Percentiles rank a stretch among this genome's conserved stretches.
Evolutionary conservation across 495 filamentous ascomycete species (phyloP).

Genomic region (Monascus purpureus): DNA sequence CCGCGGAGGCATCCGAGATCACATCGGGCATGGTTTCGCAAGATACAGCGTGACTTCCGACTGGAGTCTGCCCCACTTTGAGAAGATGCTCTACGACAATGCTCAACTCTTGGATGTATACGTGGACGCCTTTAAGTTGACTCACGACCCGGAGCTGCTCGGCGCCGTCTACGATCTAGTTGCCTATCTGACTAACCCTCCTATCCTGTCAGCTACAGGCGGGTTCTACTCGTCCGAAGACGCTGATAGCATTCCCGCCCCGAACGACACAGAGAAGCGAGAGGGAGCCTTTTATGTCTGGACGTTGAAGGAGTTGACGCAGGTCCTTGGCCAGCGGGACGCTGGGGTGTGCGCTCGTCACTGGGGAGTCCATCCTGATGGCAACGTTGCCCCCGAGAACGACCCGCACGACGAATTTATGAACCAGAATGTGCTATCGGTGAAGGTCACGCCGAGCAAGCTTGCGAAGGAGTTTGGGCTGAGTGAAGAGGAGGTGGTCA

Average conservation of each 20-base stretch:
- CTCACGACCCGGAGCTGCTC: constrained; percentile 54
- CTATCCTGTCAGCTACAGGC: constrained; percentile 50
- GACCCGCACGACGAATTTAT: constrained; percentile 92
- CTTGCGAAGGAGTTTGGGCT: constrained; percentile 71
- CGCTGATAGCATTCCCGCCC: constrained; percentile 70
- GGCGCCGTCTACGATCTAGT: constrained; percentile 72
- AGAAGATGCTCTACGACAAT: constrained; percentile 98
- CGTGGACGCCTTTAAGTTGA: constrained; percentile 72
- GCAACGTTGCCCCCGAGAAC: constrained; percentile 72
- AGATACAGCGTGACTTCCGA: constrained; percentile 81
- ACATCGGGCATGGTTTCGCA: constrained; percentile 83
- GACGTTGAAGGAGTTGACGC: constrained; percentile 77
- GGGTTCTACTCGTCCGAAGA: constrained; percentile 87
- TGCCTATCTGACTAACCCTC: constrained; percentile 58
- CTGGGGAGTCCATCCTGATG: constrained; percentile 75
- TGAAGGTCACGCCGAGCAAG: constrained; percentile 45
- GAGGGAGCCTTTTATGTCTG: constrained; percentile 95
- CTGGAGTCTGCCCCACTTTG: constrained; percentile 91
- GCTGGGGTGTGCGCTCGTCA: constrained; percentile 66
- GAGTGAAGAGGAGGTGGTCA: constrained; percentile 53
- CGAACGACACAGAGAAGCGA: constrained; percentile 67
- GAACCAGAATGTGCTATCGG: constrained; percentile 51
- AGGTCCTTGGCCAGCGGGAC: constrained; percentile 56
- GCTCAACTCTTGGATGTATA: constrained; percentile 77
- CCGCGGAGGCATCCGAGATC: constrained; percentile 79